phyloP scores from a whole-genome alignment of 2,329 filamentous ascomycete species.

The Nectriaceae sp. region DNA sequence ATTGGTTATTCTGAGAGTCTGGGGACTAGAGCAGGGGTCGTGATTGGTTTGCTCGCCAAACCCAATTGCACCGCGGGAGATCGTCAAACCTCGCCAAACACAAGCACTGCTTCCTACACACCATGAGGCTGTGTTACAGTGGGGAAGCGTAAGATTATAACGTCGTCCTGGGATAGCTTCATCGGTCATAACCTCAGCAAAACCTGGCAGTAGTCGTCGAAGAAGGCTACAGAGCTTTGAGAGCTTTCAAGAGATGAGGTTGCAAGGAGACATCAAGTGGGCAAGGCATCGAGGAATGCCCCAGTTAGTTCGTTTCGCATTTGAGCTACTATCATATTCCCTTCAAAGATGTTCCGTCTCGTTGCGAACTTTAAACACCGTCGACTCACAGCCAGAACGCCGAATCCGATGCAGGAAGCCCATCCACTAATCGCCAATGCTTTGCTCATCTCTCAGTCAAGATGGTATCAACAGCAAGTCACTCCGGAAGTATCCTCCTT shows the following conservation, averaged over 20 bases:
- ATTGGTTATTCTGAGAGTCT: background rate
- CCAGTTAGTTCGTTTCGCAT: background rate
- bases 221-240: no score
- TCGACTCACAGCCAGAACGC: constrained; percentile 10
- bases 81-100: no score
- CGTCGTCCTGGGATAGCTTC: no score
- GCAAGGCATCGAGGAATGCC: background rate
- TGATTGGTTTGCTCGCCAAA: constrained; percentile 17
- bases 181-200: no score
- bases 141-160: no score
- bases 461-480: background rate
- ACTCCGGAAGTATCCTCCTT: background rate
- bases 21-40: background rate
- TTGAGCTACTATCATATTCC: background rate
- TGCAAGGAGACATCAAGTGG: background rate
- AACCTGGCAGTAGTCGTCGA: no score
- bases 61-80: no score
- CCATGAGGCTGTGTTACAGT: no score
- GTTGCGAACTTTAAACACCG: constrained; percentile 4
- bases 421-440: background rate
- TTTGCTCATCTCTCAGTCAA: background rate
- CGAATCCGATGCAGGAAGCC: constrained; percentile 10
- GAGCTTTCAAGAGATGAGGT: no score
- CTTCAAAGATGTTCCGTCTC: background rate
- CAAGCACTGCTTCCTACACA: background rate